Evolutionary conservation across 2,329 filamentous ascomycete genomes (phyloP).

Genomic region (Teratosphaeria gauchensis): DNA sequence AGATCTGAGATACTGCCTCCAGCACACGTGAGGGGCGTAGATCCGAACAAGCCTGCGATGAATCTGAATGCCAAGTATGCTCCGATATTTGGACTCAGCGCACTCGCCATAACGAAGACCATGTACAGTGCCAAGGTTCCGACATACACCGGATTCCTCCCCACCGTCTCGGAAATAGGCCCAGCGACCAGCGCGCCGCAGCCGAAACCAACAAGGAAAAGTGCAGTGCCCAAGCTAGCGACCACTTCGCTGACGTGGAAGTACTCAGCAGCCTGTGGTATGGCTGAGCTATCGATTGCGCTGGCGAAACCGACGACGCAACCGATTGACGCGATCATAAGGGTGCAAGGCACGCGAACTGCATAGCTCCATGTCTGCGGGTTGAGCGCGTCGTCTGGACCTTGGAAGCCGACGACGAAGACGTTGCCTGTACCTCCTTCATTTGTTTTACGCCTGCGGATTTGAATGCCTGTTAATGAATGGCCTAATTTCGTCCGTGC

Average conservation of each 20-base stretch:
- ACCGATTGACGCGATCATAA: conserved; percentile 34
- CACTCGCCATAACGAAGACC: conserved; percentile 41
- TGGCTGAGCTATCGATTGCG: conserved; percentile 43
- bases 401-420: conserved; percentile 31
- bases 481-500: conserved; percentile 22
- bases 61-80: conserved; percentile 42
- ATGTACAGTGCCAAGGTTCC: conserved; percentile 38
- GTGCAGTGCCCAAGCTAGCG: conserved; percentile 41
- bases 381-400: conserved; percentile 25
- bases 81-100: conserved; percentile 37
- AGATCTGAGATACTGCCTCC: conserved; percentile 40
- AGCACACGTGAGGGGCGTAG: conserved; percentile 37
- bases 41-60: conserved; percentile 40
- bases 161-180: conserved; percentile 39
- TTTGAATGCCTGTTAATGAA: conserved; percentile 28
- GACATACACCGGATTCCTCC: conserved; percentile 40
- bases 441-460: conserved; percentile 25
- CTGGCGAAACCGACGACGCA: conserved; percentile 44
- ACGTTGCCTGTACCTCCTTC: conserved; percentile 29
- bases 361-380: conserved; percentile 29
- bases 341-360: conserved; percentile 24
- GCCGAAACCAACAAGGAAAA: conserved; percentile 34
- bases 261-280: conserved; percentile 35
- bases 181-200: conserved; percentile 40
- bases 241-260: conserved; percentile 43